Evolutionary conservation across 2,329 filamentous ascomycete species (phyloP).

Genomic region (Alternaria solani): DNA sequence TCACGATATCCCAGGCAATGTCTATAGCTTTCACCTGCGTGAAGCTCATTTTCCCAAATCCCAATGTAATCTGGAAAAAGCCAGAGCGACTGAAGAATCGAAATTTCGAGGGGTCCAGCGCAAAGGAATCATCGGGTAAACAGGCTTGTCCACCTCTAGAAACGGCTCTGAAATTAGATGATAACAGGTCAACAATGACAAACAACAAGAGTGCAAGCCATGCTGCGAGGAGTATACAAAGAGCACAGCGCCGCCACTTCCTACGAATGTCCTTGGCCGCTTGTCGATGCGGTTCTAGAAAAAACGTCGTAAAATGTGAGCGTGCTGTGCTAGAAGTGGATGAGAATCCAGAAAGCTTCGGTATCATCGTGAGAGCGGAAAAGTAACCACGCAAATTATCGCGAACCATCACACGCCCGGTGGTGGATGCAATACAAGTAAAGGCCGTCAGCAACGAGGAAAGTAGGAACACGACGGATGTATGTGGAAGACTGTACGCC

Average conservation of each 20-base stretch:
- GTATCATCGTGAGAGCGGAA: background rate
- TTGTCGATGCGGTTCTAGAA: slow-evolving; percentile 1
- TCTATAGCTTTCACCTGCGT: slow-evolving; percentile 30
- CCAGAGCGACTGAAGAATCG: slow-evolving; percentile 17
- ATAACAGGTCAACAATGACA: background rate
- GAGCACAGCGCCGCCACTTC: slow-evolving; percentile 1
- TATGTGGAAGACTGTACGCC: background rate
- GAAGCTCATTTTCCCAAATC: slow-evolving; percentile 24
- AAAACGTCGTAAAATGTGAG: background rate
- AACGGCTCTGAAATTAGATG: background rate
- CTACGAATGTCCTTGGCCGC: slow-evolving; percentile 7
- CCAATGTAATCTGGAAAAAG: slow-evolving; percentile 35
- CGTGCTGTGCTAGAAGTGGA: background rate
- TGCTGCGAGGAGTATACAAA: background rate
- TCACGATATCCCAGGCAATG: slow-evolving; percentile 33
- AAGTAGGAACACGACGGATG: background rate
- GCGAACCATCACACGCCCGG: background rate
- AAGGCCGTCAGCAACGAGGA: background rate
- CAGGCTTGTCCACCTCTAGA: slow-evolving; percentile 1
- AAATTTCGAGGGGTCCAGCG: slow-evolving; percentile 7
- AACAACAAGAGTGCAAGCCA: background rate
- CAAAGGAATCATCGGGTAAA: slow-evolving; percentile 20
- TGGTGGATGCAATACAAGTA: background rate
- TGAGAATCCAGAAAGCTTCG: background rate
- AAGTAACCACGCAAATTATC: background rate